Conservation (phyloP, 192 early-diverging fungal species). For the Jimgerdemannia flammicorona region DNA sequence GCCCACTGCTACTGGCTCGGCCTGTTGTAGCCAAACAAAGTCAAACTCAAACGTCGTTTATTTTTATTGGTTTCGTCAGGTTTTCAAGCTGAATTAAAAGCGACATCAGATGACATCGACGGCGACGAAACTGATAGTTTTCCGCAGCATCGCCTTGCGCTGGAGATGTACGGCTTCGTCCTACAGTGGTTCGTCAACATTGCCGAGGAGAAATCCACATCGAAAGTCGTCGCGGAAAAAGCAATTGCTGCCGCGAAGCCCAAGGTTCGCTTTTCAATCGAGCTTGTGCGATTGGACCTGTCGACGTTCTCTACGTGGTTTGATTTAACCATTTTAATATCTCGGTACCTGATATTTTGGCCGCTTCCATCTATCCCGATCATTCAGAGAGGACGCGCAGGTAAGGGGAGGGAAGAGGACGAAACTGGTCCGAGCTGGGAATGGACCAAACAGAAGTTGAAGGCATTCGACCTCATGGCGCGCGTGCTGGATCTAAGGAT, state of each 20-base stretch:
- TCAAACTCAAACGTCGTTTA: not conserved
- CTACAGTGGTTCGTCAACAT: constrained; percentile 76
- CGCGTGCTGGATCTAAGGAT: constrained; percentile 57
- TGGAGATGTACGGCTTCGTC: constrained; percentile 84
- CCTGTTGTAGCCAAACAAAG: not conserved
- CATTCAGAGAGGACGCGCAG: constrained; percentile 11
- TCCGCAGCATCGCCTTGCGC: constrained; percentile 53
- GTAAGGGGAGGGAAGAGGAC: constrained; percentile 3
- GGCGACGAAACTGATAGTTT: constrained; percentile 69
- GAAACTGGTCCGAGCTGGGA: constrained; percentile 31
- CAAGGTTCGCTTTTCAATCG: constrained; percentile 10
- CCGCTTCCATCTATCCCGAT: not conserved
- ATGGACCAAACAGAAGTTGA: constrained; percentile 57
- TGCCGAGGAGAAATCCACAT: constrained; percentile 54
- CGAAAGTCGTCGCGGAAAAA: constrained; percentile 33
- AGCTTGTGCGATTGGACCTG: constrained; percentile 11
- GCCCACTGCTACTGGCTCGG: too few relatives aligned
- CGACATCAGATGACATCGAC: constrained; percentile 55
- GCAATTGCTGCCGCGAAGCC: constrained; percentile 23
- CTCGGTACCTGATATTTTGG: not conserved
- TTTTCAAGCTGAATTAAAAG: constrained; percentile 61
- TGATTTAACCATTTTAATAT: not conserved
- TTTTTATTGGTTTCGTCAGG: constrained; percentile 29
- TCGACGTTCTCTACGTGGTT: constrained; percentile 20
- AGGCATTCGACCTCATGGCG: constrained; percentile 47